Evolutionary conservation across 176 grass and related monocot species (phyloP).

Genomic region (Oryza brachyantha): DNA sequence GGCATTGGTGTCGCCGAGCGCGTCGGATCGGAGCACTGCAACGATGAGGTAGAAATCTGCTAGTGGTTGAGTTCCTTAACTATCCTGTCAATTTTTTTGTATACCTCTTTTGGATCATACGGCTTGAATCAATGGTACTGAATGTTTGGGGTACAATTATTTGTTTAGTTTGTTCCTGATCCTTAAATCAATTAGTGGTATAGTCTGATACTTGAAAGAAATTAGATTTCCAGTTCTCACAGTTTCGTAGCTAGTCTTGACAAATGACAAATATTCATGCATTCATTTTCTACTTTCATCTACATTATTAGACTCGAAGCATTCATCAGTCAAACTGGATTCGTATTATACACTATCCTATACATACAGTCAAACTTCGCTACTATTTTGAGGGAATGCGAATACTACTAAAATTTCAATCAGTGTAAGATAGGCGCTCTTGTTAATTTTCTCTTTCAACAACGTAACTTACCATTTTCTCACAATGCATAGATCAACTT

Average conservation of each 20-base stretch:
- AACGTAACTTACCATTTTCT: neutral
- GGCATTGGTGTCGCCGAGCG: constrained; percentile 11
- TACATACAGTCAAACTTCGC: neutral
- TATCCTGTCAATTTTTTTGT: no score
- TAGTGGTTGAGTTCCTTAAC: no score
- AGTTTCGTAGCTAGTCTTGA: neutral
- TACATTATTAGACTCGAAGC: neutral
- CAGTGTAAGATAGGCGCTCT: neutral
- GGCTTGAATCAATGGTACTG: no score
- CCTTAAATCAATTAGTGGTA: no score
- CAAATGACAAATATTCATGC: neutral
- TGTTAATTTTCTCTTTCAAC: neutral
- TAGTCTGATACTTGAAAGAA: neutral
- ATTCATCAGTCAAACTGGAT: neutral
- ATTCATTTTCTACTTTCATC: no score
- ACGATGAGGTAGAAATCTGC: neutral
- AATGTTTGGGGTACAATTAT: no score
- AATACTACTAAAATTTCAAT: neutral
- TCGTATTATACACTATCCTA: neutral
- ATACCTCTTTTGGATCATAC: no score
- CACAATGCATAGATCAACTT: neutral
- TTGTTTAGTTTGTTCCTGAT: no score
- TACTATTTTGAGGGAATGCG: no score
- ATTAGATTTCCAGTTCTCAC: neutral
- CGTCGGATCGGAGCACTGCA: constrained; percentile 16